These are phyloP conservation scores for Lachnellula occidentalis DNA, from an alignment of 2,329 filamentous ascomycete genomes.

Conservation along the genomic window DNA sequence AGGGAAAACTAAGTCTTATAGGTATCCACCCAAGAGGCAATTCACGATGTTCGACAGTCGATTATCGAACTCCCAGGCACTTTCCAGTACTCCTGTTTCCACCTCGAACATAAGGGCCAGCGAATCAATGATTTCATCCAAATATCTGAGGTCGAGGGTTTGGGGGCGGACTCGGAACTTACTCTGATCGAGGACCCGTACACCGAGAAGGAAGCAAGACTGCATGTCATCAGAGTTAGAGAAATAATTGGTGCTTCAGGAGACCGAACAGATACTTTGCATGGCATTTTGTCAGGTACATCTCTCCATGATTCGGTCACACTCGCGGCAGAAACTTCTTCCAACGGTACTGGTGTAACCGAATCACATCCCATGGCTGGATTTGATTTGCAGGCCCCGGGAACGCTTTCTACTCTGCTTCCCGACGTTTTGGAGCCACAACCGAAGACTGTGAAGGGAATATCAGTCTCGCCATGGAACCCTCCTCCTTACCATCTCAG, in stretches of 20 bases:
- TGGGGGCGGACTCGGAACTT: constrained; percentile 72
- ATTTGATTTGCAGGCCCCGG: constrained; percentile 71
- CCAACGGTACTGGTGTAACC: constrained; percentile 32
- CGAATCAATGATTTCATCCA: constrained; percentile 94
- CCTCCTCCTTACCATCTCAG: constrained; percentile 87
- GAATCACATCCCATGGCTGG: constrained; percentile 55
- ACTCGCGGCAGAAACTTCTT: constrained; percentile 32
- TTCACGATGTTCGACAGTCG: constrained; percentile 94
- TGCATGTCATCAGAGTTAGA: constrained; percentile 85
- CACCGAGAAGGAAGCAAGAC: constrained; percentile 94
- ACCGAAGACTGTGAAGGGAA: constrained; percentile 85
- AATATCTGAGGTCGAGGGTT: constrained; percentile 78
- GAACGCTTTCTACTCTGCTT: constrained; percentile 65
- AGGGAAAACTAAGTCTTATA: constrained; percentile 35
- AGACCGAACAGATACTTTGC: constrained; percentile 78
- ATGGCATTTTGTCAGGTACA: constrained; percentile 77
- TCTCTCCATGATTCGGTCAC: constrained; percentile 79
- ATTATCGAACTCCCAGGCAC: constrained; percentile 90
- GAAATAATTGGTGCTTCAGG: constrained; percentile 91
- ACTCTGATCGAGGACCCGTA: constrained; percentile 89
- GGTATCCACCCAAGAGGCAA: constrained; percentile 90
- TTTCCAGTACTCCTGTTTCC: constrained; percentile 98
- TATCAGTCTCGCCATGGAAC: constrained; percentile 91
- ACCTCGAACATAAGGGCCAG: constrained; percentile 83
- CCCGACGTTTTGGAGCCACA: constrained; percentile 60